Percentiles rank a stretch among this genome's conserved stretches.
Conservation (phyloP, 164 flowering plant genomes). For the Aristolochia fimbriata region DNA sequence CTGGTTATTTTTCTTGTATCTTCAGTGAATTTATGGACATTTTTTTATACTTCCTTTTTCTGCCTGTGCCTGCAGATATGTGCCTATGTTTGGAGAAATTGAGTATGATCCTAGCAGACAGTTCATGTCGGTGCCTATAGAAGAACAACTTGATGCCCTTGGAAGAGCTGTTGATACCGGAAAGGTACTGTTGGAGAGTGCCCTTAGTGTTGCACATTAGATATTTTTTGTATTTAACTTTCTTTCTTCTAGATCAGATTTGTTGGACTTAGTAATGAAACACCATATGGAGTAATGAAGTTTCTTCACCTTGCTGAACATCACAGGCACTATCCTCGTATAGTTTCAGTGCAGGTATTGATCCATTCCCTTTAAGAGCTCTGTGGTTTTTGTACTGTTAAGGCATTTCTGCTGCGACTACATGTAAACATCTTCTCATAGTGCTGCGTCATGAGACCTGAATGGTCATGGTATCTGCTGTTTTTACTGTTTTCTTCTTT, state of each 20-base stretch:
- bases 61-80: conserved; percentile 41
- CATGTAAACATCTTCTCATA: too few species aligned
- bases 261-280: conserved; percentile 81
- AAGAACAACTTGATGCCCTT: conserved; percentile 67
- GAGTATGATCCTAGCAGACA: conserved; percentile 57
- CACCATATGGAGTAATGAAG: conserved; percentile 89
- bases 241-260: conserved; percentile 53
- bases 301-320: conserved; percentile 48
- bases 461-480: too few species aligned
- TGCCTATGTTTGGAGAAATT: conserved; percentile 96
- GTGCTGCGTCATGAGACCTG: too few species aligned
- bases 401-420: too few species aligned
- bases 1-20: background rate
- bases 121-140: conserved; percentile 34
- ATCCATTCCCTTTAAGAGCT: conserved; percentile 3
- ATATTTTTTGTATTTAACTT: background rate
- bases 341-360: conserved; percentile 73
- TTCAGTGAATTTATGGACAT: background rate
- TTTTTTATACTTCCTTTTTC: conserved; percentile 9
- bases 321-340: conserved; percentile 30
- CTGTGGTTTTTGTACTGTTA: background rate
- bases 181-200: conserved; percentile 32
- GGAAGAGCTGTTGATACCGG: conserved; percentile 62
- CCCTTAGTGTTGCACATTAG: background rate
- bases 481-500: background rate